Conservation (phyloP, 176 grass and related monocot species). For the Olyra latifolia region DNA sequence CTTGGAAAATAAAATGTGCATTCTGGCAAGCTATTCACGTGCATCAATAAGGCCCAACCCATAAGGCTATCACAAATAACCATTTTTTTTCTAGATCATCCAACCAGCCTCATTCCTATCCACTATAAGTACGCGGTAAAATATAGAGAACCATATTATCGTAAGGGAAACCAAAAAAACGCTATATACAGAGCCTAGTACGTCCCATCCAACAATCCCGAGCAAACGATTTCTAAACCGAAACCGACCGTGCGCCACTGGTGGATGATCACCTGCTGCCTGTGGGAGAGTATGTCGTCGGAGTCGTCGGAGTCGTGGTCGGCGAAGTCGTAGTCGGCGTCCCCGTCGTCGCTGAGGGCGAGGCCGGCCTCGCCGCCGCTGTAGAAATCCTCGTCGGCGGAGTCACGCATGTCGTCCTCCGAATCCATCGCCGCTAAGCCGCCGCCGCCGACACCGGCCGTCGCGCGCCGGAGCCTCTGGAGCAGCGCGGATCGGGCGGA, state of each 20-base stretch:
- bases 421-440: slow-evolving; percentile 50
- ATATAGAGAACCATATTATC: neutral
- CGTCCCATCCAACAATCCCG: neutral
- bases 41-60: neutral
- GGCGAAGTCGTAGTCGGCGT: slow-evolving; percentile 68
- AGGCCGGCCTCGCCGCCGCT: slow-evolving; percentile 54
- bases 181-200: neutral
- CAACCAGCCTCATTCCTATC: neutral
- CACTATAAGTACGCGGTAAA: neutral
- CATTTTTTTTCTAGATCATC: slow-evolving; percentile 8
- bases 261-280: slow-evolving; percentile 58
- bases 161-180: neutral
- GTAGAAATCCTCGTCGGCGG: slow-evolving; percentile 63
- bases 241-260: neutral
- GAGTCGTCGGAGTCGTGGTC: slow-evolving; percentile 60
- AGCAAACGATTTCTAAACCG: neutral
- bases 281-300: slow-evolving; percentile 43
- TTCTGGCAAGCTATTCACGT: neutral
- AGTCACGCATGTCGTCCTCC: slow-evolving; percentile 66
- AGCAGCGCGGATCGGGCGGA: slow-evolving; percentile 37
- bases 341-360: slow-evolving; percentile 56
- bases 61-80: neutral
- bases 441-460: neutral
- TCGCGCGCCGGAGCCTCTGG: slow-evolving; percentile 2
- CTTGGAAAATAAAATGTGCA: neutral